Base-by-base conservation (phyloP, 805 yeast species). In the Kazachstania bromeliacearum region DNA sequence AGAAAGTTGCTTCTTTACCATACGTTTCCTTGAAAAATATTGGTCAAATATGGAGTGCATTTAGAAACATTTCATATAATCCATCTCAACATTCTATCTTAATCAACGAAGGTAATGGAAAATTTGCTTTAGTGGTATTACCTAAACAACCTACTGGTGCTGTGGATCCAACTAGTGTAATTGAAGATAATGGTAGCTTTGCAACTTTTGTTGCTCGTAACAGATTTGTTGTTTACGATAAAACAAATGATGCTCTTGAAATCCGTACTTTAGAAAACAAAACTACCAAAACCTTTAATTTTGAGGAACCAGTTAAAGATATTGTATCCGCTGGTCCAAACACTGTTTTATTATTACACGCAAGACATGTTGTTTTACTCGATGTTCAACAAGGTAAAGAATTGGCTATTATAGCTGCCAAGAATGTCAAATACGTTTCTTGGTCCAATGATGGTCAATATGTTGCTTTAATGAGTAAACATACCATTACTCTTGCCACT, bases 151-250 rank as follows among this genome's bases (percentile, higher is more conserved):
- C 80, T 27, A 75, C 89, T 40, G 95, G 95, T 45, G 95, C 96
- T n/a, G 74, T 85, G 45, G 96, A 88, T 53, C 95, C 96, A 37
- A 70, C 78, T n/a, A 79, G 79, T 42, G 67, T 81, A 34, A 67
- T 81, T 41, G 77, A 75, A 51, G 96, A 95, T 35, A 75, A 76
- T 37, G 96, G 92, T 26, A 76, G 75, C 51, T 77, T 75, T 59
- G 98, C 97, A 12, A 69, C 81, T 42, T 92, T 92, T 59, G 85
- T 94, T 49, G 87, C 96, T 10, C 81, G 98, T 59, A 92, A 92
- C 65, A 73, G 98, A 63, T 92, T 85, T 62, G 94, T 84, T 38
- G 84, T 83, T 22, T 84, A 81, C 57, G 66, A 74, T 38, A 79
- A 77, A 53, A 51, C 75, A 9, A 56, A 76, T 12, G 77, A 77